phyloP scores from a whole-genome alignment of 202 grass and related monocot species.

The Carex sylvatica region DNA sequence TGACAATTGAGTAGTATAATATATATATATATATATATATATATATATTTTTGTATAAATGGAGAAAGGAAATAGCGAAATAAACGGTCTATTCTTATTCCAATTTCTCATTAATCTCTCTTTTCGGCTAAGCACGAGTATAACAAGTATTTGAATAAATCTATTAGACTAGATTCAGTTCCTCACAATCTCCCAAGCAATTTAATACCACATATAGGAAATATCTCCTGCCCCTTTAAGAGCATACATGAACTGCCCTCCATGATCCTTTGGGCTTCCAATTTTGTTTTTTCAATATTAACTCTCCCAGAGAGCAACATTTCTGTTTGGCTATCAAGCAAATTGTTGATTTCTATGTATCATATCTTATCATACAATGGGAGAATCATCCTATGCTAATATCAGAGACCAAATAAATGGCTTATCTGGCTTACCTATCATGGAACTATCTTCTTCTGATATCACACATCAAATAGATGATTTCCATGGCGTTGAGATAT shows the following conservation, averaged over 20 bases:
- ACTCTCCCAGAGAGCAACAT: neutral
- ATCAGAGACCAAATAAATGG: constrained; percentile 12
- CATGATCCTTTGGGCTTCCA: constrained; percentile 11
- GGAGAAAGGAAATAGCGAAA: too few species aligned
- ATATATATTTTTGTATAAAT: too few species aligned
- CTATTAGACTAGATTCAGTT: neutral
- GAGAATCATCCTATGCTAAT: neutral
- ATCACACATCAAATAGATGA: constrained; percentile 33
- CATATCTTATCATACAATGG: constrained; percentile 17
- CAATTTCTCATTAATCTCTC: too few species aligned
- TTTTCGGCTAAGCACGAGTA: too few species aligned
- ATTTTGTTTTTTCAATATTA: neutral
- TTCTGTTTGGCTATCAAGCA: too few species aligned
- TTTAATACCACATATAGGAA: neutral
- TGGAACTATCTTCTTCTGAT: neutral
- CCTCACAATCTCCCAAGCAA: neutral
- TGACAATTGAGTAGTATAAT: too few species aligned
- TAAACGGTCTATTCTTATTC: too few species aligned
- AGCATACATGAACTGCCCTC: neutral
- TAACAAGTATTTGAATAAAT: too few species aligned
- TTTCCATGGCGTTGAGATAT: too few species aligned
- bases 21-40: too few species aligned
- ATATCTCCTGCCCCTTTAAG: neutral
- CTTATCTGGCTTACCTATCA: constrained; percentile 13
- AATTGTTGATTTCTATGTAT: too few species aligned